Evolutionary conservation across 2,329 filamentous ascomycete genomes (phyloP), one percentile per base, ranked within the genome.

Genomic region (Xylaria sp.): DNA sequence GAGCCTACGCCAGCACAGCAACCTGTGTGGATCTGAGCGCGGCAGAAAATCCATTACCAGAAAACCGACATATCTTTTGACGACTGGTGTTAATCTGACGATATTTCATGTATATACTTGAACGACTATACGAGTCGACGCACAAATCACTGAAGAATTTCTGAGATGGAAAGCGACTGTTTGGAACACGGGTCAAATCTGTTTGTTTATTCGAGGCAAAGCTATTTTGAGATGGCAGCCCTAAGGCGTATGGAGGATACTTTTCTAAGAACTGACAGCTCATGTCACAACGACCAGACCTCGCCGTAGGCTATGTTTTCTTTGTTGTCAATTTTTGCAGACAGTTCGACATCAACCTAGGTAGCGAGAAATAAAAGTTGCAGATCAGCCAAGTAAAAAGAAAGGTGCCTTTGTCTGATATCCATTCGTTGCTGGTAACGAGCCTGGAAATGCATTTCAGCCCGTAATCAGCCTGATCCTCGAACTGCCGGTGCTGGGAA

Each of bases 21-120:
- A 56, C 73, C 81, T 13, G 79, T 85, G 63, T 89, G 87, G 87
- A 89, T 89, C 72, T 88, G 63, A 74, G 61, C 23, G 37, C 20
- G 54, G 56, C 20, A 20, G 8, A 25, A 46, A 46, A 46, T 34
- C 44, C n/a, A 12, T 25, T 39, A 7, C 34, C 57, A 20, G 37
- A 46, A 66, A 60, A 59, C 54, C 18, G 55, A 66, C 54, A 46
- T 66, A 31, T 59, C 41, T 62, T 63, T 69, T 60, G 12, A 44
- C 64, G 72, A 15, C 9, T 59, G 59, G 66, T 61, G 56, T 62
- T 57, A 37, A 56, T 70, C 62, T 72, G 68, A 72, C 72, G 73
- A 74, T 72, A 73, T 73, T 78, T 78, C 74, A 65, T 71, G 77
- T 79, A 79, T 73, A 79, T 79, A 79, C 67, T 78, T 76, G 71